These are phyloP conservation scores for Ustilago shanxiensis DNA, from an alignment of 1,284 basidiomycete species.

Conservation along the genomic window DNA sequence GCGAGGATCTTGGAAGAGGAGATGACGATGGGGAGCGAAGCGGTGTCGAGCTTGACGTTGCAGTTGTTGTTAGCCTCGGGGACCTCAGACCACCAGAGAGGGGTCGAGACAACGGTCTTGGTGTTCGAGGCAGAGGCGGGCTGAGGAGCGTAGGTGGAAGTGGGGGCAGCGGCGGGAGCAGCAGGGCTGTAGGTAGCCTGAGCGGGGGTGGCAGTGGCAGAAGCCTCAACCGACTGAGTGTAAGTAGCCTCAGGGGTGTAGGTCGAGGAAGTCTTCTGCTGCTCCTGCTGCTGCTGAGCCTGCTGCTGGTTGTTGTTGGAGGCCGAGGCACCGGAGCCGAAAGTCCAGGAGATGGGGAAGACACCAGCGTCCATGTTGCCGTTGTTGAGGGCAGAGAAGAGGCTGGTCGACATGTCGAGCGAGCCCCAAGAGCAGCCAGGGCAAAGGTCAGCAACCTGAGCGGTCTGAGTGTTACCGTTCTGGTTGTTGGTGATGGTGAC, in stretches of 20 bases:
- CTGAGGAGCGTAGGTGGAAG: slow-evolving; percentile 33
- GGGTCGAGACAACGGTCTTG: slow-evolving; percentile 51
- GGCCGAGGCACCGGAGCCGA: slow-evolving; percentile 41
- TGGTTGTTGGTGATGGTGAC: slow-evolving; percentile 77
- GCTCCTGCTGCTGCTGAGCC: slow-evolving; percentile 34
- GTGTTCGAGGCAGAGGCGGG: slow-evolving; percentile 39
- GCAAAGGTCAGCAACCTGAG: slow-evolving; percentile 80
- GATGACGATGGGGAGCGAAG: slow-evolving; percentile 55
- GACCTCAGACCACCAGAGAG: slow-evolving; percentile 50
- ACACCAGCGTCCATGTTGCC: slow-evolving; percentile 63
- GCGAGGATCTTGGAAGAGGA: slow-evolving; percentile 39
- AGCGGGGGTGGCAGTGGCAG: slow-evolving; percentile 29
- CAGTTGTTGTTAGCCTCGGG: slow-evolving; percentile 38
- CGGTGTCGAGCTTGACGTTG: slow-evolving; percentile 32
- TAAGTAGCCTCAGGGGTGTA: slow-evolving; percentile 28
- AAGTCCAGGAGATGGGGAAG: slow-evolving; percentile 65
- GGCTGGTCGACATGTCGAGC: slow-evolving; percentile 81
- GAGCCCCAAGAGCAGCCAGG: slow-evolving; percentile 79
- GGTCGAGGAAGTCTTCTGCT: slow-evolving; percentile 36
- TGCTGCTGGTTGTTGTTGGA: slow-evolving; percentile 49
- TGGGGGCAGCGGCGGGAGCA: slow-evolving; percentile 26
- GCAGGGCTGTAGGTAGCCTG: slow-evolving; percentile 12
- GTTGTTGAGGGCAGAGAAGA: slow-evolving; percentile 75
- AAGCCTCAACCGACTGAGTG: slow-evolving; percentile 13
- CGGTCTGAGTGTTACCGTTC: slow-evolving; percentile 76